Conservation (phyloP, 2,329 filamentous ascomycete genomes). For the Fusarium sarcochroum region DNA sequence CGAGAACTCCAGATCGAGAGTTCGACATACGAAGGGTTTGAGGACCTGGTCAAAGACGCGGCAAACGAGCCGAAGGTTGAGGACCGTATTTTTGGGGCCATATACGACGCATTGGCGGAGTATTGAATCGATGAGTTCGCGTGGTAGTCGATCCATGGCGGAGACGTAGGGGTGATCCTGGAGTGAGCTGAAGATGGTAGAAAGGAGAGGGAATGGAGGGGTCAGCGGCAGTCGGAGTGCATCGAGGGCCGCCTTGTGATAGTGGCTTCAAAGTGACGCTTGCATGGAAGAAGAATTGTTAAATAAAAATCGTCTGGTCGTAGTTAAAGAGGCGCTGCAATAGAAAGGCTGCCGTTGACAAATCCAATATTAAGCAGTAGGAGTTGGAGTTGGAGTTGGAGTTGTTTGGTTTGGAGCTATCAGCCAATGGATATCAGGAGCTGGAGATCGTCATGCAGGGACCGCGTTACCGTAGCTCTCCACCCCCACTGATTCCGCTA, state of each 20-base stretch:
- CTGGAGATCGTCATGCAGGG: conserved; percentile 32
- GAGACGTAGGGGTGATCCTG: conserved; percentile 4
- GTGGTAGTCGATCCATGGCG: conserved; percentile 62
- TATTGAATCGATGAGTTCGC: conserved; percentile 63
- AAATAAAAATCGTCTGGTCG: not conserved
- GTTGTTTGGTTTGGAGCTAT: conserved; percentile 11
- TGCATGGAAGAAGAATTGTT: not conserved
- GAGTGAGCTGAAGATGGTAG: not conserved
- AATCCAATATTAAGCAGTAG: not conserved
- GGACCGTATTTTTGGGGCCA: conserved; percentile 60
- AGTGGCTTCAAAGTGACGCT: not conserved
- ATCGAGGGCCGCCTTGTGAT: conserved; percentile 20
- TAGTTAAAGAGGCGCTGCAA: not conserved
- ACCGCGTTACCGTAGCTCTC: conserved; percentile 21
- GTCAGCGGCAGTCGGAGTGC: conserved; percentile 27
- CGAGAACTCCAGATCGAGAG: conserved; percentile 65
- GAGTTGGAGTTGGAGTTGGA: conserved; percentile 20
- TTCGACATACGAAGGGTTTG: conserved; percentile 61
- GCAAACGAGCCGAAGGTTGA: conserved; percentile 64
- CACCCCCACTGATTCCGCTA: conserved; percentile 20
- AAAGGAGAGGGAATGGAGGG: conserved; percentile 16
- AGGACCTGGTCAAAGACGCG: conserved; percentile 63
- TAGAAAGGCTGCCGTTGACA: not conserved
- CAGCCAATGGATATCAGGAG: conserved; percentile 16
- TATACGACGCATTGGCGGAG: conserved; percentile 59